These are phyloP conservation scores for Cadophora sp. DNA, from an alignment of 2,329 filamentous ascomycete species.

Conservation along the genomic window DNA sequence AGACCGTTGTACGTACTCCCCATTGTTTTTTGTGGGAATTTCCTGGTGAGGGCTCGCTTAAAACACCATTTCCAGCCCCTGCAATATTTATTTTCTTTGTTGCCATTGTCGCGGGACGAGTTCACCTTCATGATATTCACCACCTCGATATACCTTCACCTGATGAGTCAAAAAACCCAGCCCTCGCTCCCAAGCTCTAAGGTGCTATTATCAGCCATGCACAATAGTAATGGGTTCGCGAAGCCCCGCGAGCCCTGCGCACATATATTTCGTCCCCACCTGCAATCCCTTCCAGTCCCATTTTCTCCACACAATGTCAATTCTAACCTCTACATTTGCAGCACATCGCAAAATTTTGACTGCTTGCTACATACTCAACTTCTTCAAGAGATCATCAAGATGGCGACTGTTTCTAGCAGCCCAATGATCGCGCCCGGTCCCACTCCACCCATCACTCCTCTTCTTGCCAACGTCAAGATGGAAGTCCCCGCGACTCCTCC, in stretches of 20 bases:
- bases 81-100: constrained; percentile 4
- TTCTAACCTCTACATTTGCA: background rate
- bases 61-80: background rate
- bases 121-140: constrained; percentile 14
- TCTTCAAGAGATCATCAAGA: background rate
- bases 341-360: background rate
- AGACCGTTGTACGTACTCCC: background rate
- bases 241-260: constrained; percentile 3
- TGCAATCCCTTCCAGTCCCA: background rate
- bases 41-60: constrained; percentile 1
- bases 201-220: constrained; percentile 8
- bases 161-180: background rate
- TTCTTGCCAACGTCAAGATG: background rate
- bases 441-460: background rate
- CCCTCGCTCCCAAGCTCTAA: background rate
- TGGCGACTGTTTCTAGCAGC: background rate
- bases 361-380: background rate
- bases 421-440: background rate
- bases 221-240: constrained; percentile 7
- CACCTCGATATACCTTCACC: background rate
- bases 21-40: background rate
- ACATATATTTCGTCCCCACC: background rate
- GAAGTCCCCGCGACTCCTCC: background rate
- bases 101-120: constrained; percentile 7
- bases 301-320: background rate